These are phyloP conservation scores for Wilcoxina mikolae DNA, from an alignment of 495 filamentous ascomycete species.

Conservation along the genomic window DNA sequence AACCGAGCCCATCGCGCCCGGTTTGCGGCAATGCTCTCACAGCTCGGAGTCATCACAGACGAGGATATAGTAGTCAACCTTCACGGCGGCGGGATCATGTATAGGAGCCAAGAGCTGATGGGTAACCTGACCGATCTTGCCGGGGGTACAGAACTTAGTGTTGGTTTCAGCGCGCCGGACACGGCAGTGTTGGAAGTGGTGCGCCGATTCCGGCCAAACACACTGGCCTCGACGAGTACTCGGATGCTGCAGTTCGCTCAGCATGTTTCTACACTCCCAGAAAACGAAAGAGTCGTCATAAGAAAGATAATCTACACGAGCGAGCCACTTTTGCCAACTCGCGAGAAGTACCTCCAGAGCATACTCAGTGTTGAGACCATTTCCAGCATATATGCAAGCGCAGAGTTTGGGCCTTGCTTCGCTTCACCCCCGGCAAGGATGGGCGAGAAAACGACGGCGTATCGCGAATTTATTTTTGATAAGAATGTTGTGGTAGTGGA, in stretches of 20 bases:
- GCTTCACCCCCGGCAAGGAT: not conserved
- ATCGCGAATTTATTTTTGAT: conserved; percentile 31
- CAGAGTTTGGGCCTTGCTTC: not conserved
- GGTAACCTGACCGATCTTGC: conserved; percentile 21
- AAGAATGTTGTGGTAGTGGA: conserved; percentile 27
- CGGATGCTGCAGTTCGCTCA: not conserved
- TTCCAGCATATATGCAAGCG: not conserved
- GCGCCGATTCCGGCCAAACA: not conserved
- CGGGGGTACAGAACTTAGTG: conserved; percentile 11
- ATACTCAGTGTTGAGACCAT: not conserved
- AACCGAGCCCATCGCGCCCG: not conserved
- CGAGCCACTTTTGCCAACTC: not conserved
- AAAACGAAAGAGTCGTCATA: not conserved
- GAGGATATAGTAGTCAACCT: conserved; percentile 30
- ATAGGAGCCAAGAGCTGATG: conserved; percentile 23
- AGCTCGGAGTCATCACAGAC: not conserved
- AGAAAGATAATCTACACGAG: not conserved
- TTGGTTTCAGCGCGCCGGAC: not conserved
- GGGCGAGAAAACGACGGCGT: not conserved
- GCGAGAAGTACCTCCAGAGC: not conserved
- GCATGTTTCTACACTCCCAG: not conserved
- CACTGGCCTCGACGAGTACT: not conserved
- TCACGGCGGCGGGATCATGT: conserved; percentile 16
- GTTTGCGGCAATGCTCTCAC: not conserved
- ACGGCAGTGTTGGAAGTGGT: not conserved